Percentiles rank a stretch among this genome's conserved stretches.
Evolutionary conservation across 176 grass and related monocot species (phyloP).

Genomic region (Cenchrus americanus): DNA sequence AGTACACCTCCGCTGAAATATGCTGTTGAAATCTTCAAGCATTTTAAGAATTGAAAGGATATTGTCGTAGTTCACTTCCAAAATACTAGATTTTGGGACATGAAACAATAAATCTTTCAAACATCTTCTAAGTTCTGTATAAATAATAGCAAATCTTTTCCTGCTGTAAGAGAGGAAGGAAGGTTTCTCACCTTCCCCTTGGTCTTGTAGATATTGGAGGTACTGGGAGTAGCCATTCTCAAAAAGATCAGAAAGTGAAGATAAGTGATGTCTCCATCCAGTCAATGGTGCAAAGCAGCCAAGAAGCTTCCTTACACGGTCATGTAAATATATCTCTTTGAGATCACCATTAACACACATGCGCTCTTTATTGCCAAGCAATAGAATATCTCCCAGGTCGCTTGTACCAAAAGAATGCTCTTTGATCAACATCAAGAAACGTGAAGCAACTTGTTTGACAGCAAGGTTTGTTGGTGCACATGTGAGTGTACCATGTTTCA

Average conservation of each 20-base stretch:
- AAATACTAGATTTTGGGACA: conserved; percentile 59
- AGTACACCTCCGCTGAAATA: conserved; percentile 23
- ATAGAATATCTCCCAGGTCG: conserved; percentile 61
- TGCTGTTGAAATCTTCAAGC: conserved; percentile 52
- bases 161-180: conserved; percentile 52
- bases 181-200: conserved; percentile 16
- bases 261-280: conserved; percentile 63
- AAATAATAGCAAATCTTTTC: conserved; percentile 51
- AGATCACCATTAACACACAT: conserved; percentile 52
- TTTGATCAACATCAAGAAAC: conserved; percentile 57
- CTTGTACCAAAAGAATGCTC: conserved; percentile 36
- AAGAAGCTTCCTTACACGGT: conserved; percentile 51
- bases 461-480: conserved; percentile 83
- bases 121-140: conserved; percentile 40
- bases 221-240: conserved; percentile 54
- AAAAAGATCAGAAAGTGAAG: conserved; percentile 57
- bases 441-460: conserved; percentile 59
- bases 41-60: conserved; percentile 55
- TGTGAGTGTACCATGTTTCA: conserved; percentile 49
- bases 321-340: conserved; percentile 68
- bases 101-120: conserved; percentile 63
- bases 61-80: conserved; percentile 46
- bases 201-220: conserved; percentile 20
- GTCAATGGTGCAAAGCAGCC: conserved; percentile 59
- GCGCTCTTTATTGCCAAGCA: conserved; percentile 66